Evolutionary conservation across 192 early-diverging fungal genomes (phyloP), one percentile per base, ranked within the genome.

Genomic region (Podila verticillata): DNA sequence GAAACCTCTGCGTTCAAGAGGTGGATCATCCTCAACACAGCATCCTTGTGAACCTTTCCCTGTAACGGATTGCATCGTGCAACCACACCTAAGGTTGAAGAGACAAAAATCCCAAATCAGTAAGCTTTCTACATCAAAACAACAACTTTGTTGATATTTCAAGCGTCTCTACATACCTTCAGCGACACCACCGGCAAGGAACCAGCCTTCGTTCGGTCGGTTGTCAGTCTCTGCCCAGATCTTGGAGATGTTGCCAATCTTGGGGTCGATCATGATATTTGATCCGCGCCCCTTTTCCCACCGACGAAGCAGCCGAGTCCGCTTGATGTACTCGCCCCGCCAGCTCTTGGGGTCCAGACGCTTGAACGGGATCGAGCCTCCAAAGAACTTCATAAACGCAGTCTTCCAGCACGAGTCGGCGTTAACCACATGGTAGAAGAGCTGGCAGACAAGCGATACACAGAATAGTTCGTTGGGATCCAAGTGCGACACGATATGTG

Each of bases 21-120:
- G 48, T 89, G 88, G 2, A 81, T 68, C 47, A 80, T 82, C 24
- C 83, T 80, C 56, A 84, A 87, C 8, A 93, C 78, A 7, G 74
- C 67, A 26, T 84, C 86, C n/a, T 85, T 86, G n/a, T 91, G 87
- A 5, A 90, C 85, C 36, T 89, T 89, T 22, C 91, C 91, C 7
- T 86, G 87, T 4, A 62, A 48, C 8, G 89, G 90, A 66, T 91
- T 75, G 61, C 89, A 91, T 54, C 84, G 74, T 17, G 84, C 87
- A 10, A 88, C 88, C 9, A 87, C 75, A 47, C 88, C 90, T 89
- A 56, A 12, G 20, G 54, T 29, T 24, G 32, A 13, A 63, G 47
- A 73, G 7, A 26, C 17, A 4, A 9, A 49, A 4, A 44, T 13
- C 30, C 24, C 2, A 58, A 12, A 36, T 44, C 26, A 5, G 15